Base-by-base conservation (phyloP, 495 filamentous ascomycete species). In the Gamarada debralockiae region DNA sequence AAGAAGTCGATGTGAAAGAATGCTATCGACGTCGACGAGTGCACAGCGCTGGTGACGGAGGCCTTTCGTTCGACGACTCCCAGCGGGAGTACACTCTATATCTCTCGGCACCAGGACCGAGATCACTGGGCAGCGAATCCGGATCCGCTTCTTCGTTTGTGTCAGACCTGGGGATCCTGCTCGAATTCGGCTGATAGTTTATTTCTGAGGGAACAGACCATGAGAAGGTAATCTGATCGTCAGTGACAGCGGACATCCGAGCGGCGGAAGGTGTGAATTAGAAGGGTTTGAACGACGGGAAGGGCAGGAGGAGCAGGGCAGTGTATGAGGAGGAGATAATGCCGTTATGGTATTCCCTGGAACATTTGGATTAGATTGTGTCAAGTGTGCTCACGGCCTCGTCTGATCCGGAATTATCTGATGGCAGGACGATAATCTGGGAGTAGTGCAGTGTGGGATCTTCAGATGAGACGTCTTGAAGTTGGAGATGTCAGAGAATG, bases 191-290 rank as follows among this genome's bases (percentile, higher is more conserved):
- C 21, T 48, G 45, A 52, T 44, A 41, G 55, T 46, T 46, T 52
- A 55, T 48, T 61, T 52, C 41, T 44, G 53, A 42, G 17, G 37
- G 55, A 52, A 44, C 55, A 53, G 59, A 56, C 55, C 55, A 55
- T 44, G 42, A 55, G 49, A 37, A 36, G 34, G 47, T 53, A 48
- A 47, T 62, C 59, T 53, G 60, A 63, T 56, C 45, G 59, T 52
- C 56, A 41, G 20, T 59, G 49, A 55, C 60, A 63, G 53, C 36
- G 42, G 52, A 63, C 60, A 63, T 63, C 52, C 56, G 60, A 63
- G 60, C 60, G 60, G 36, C 53, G 49, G 44, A 13, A 37, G 17
- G 7, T 43, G 44, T 10, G 45, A 31, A 17, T 31, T 38, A 45
- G 44, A 40, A 21, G 44, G 8, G 23, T 20, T 3, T 38, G 25